Percentiles rank a stretch among this genome's conserved stretches.
These are phyloP conservation scores for Aspergillus ochraceoroseus DNA, from an alignment of 2,329 filamentous ascomycete species.

Conservation along the genomic window DNA sequence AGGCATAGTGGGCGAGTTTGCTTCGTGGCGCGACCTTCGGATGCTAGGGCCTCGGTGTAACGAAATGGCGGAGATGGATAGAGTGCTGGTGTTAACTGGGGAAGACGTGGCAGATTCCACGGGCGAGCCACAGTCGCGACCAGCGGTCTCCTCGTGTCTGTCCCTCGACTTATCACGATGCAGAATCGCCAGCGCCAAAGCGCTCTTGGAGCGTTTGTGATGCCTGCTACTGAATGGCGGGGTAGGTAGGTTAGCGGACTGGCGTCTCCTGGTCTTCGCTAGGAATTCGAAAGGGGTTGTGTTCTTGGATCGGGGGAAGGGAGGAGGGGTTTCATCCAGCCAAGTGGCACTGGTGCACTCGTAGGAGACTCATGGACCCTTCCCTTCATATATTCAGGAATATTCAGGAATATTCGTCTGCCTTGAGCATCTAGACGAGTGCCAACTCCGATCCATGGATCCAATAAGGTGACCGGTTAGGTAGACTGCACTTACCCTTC, in stretches of 20 bases:
- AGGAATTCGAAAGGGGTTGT: not conserved
- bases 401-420: too few species aligned
- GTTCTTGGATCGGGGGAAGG: not conserved
- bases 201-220: constrained; percentile 54
- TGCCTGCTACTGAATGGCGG: constrained; percentile 34
- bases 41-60: constrained; percentile 31
- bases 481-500: constrained; percentile 28
- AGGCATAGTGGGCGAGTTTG: constrained; percentile 20
- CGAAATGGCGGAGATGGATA: constrained; percentile 29
- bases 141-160: constrained; percentile 27
- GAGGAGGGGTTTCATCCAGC: not conserved
- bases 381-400: not conserved
- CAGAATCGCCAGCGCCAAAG: constrained; percentile 52
- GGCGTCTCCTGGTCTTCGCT: not conserved
- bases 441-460: constrained; percentile 21
- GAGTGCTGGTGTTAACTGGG: constrained; percentile 23
- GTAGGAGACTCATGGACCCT: not conserved
- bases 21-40: constrained; percentile 28
- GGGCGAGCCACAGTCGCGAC: constrained; percentile 25
- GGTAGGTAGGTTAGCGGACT: constrained; percentile 31
- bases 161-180: constrained; percentile 50
- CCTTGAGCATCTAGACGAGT: constrained; percentile 1
- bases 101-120: constrained; percentile 26
- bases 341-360: not conserved
- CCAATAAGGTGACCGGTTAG: constrained; percentile 9